Evolutionary conservation across 805 yeast species (phyloP), one percentile per base, ranked within the genome.

Genomic region (Wickerhamomyces rabaulensis): DNA sequence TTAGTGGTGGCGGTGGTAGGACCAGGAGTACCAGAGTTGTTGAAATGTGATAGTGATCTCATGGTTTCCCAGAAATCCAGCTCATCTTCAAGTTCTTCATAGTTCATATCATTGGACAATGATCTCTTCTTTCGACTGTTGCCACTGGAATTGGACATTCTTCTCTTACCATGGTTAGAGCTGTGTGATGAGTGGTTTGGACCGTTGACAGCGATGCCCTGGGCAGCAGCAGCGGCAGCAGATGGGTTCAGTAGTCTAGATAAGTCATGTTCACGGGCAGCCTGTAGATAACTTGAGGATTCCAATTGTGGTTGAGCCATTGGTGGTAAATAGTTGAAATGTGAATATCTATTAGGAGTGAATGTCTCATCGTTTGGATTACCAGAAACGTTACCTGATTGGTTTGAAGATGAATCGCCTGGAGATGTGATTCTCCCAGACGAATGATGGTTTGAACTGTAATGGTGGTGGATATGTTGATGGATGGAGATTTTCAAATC

Each of bases 401-500:
- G 5, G 26, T 55, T 57, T 8, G 60, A 54, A 0, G 57, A 54
- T 1, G 61, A 53, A n/a, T 55, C 61, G 2, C 45, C 58, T 9
- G 63, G 60, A 7, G 61, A 53, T 5, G 43, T 49, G 2, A 41
- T 51, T 39, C 52, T 54, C 3, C 48, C 42, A 6, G 13, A 19
- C 6, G 19, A 12, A 7, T 23, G 20, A 16, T 17, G 31, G 20
- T 45, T 46, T 19, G 48, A 17, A 12, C 6, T 80, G 63, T 84
- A 83, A 64, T 86, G 90, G 60, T 87, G 87, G 63, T 87, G 92
- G 40, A 85, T 81, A 63, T 87, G 96, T 62, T 89, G 96, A 65
- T 89, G 95, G 19, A 89, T 77, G 4, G 89, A 82, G 13, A 89
- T 72, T 40, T 77, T 73, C 39, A 85, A 66, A 17, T 76, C 73